Conservation (phyloP, 2,329 filamentous ascomycete genomes). For the Beauveria scarabaeidicola region DNA sequence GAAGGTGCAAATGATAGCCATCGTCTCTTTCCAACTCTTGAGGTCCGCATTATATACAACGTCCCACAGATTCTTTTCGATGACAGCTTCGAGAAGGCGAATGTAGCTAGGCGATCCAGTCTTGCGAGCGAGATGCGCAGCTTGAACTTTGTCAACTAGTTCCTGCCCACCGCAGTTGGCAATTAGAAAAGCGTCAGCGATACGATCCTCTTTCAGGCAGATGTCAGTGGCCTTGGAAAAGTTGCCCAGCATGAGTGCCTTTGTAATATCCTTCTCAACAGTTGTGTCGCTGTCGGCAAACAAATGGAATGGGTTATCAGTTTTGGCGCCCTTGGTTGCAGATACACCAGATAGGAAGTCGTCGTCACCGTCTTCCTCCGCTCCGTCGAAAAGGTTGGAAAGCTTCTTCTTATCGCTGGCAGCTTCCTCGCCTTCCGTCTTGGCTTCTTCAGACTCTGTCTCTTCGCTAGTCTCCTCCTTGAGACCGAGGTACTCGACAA, state of each 20-base stretch:
- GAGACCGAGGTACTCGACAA: slow-evolving; percentile 89
- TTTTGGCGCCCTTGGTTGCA: slow-evolving; percentile 84
- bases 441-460: slow-evolving; percentile 24
- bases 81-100: slow-evolving; percentile 80
- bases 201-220: slow-evolving; percentile 77
- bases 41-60: slow-evolving; percentile 94
- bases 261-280: slow-evolving; percentile 80
- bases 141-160: slow-evolving; percentile 87
- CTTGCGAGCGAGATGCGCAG: slow-evolving; percentile 80
- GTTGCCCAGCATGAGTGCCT: slow-evolving; percentile 78
- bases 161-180: slow-evolving; percentile 93
- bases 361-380: slow-evolving; percentile 59
- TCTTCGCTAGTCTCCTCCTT: slow-evolving; percentile 51
- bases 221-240: slow-evolving; percentile 86
- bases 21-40: slow-evolving; percentile 90
- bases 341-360: slow-evolving; percentile 80
- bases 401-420: slow-evolving; percentile 48
- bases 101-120: slow-evolving; percentile 82
- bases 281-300: slow-evolving; percentile 76
- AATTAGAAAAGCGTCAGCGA: slow-evolving; percentile 96
- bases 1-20: slow-evolving; percentile 93
- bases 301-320: slow-evolving; percentile 88
- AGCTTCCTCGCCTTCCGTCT: slow-evolving; percentile 22
- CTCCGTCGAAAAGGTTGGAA: slow-evolving; percentile 73
- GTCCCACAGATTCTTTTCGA: slow-evolving; percentile 96